Conservation (phyloP, 257 asterid species). For the Mitragyna speciosa region DNA sequence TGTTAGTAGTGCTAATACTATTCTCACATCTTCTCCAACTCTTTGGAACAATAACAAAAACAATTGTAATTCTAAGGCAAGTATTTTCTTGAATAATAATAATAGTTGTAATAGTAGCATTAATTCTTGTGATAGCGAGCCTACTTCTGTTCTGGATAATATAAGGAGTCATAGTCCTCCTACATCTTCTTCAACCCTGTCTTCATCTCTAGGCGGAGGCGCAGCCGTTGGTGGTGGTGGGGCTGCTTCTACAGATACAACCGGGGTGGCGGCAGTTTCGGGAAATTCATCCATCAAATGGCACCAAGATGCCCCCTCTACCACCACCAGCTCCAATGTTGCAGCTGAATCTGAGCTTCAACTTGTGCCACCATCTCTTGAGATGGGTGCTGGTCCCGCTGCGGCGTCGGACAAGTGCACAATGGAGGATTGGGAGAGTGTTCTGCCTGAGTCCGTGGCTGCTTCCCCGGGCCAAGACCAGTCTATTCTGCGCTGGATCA, state of each 20-base stretch:
- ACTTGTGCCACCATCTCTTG: slow-evolving; percentile 59
- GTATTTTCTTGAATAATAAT: slow-evolving; percentile 27
- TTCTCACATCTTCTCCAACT: slow-evolving; percentile 17
- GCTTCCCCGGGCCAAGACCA: slow-evolving; percentile 75
- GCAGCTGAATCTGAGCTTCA: slow-evolving; percentile 59
- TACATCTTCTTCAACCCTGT: slow-evolving; percentile 78
- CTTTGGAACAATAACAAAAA: slow-evolving; percentile 14
- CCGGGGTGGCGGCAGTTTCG: slow-evolving; percentile 85
- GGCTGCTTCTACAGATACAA: slow-evolving; percentile 60
- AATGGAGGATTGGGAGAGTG: slow-evolving; percentile 91
- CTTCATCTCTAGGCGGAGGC: slow-evolving; percentile 60
- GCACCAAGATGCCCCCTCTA: slow-evolving; percentile 71
- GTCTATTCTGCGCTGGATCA: slow-evolving; percentile 73
- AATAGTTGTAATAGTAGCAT: slow-evolving; percentile 16
- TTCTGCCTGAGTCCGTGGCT: slow-evolving; percentile 62
- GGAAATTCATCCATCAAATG: slow-evolving; percentile 71
- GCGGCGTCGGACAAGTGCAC: slow-evolving; percentile 51
- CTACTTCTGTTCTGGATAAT: slow-evolving; percentile 88
- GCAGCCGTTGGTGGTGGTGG: slow-evolving; percentile 37
- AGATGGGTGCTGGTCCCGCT: slow-evolving; percentile 38
- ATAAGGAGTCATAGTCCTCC: slow-evolving; percentile 65
- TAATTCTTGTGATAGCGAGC: slow-evolving; percentile 38
- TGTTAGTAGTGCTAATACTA: slow-evolving; percentile 17
- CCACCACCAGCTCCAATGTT: slow-evolving; percentile 76
- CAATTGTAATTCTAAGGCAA: slow-evolving; percentile 15